Conservation (phyloP, 805 yeast species). For the Candida manassasensis region DNA sequence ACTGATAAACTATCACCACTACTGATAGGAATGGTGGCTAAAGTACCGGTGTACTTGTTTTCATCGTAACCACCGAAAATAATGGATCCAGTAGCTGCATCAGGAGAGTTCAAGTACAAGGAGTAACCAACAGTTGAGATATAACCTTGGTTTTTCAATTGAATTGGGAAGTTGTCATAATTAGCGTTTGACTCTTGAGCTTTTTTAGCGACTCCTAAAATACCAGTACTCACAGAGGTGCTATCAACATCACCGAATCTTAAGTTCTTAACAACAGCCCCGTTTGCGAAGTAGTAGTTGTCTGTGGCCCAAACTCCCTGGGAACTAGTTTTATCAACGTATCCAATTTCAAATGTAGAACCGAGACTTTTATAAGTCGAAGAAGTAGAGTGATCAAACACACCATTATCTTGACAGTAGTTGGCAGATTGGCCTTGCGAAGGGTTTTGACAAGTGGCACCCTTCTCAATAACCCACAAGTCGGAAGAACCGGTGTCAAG, state of each 20-base stretch:
- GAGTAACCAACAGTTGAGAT: constrained; percentile 34
- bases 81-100: constrained; percentile 19
- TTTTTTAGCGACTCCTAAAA: constrained; percentile 16
- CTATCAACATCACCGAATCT: constrained; percentile 17
- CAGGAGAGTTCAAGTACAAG: constrained; percentile 26
- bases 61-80: constrained; percentile 33
- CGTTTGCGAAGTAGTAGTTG: constrained; percentile 10
- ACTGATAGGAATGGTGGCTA: constrained; percentile 18
- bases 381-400: constrained; percentile 13
- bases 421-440: constrained; percentile 3
- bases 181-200: constrained; percentile 8
- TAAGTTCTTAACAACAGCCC: constrained; percentile 10
- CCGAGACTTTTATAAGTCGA: constrained; percentile 5
- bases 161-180: constrained; percentile 32
- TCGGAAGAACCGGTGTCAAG: constrained; percentile 26
- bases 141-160: constrained; percentile 28
- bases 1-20: constrained; percentile 3
- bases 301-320: constrained; percentile 15
- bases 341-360: constrained; percentile 8
- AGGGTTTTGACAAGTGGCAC: constrained; percentile 19
- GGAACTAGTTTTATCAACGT: constrained; percentile 9
- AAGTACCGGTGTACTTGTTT: constrained; percentile 21
- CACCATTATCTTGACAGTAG: constrained; percentile 7
- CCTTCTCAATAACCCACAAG: constrained; percentile 22
- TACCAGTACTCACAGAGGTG: constrained; percentile 10